phyloP scores from a whole-genome alignment of 2,329 filamentous ascomycete species.

The Cercospora janseana region DNA sequence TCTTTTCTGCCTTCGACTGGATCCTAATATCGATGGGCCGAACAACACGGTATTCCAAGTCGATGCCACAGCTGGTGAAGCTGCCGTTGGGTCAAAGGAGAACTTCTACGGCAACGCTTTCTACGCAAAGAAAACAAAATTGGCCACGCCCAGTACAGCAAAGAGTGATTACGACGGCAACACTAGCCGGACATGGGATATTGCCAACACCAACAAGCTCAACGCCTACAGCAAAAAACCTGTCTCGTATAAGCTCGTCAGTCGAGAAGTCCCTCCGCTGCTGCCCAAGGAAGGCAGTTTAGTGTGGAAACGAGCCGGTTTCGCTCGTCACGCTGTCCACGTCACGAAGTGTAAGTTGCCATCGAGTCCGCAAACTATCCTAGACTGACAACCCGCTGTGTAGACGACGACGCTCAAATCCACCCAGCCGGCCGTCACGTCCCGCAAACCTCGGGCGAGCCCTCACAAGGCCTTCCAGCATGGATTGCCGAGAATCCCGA shows the following conservation, averaged over 20 bases:
- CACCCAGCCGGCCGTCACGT: conserved; percentile 85
- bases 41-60: conserved; percentile 83
- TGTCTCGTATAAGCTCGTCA: conserved; percentile 83
- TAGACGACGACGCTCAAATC: conserved; percentile 76
- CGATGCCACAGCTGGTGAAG: conserved; percentile 69
- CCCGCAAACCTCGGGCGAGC: conserved; percentile 80
- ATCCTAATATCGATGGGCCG: conserved; percentile 82
- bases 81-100: conserved; percentile 72
- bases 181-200: conserved; percentile 84
- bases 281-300: conserved; percentile 77
- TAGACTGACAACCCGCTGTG: not conserved
- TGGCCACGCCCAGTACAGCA: conserved; percentile 65
- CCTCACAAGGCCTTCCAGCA: conserved; percentile 67
- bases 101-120: conserved; percentile 92
- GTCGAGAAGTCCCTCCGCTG: conserved; percentile 73
- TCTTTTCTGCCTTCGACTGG: conserved; percentile 84
- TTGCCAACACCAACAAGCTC: conserved; percentile 78
- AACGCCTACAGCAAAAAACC: conserved; percentile 85
- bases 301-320: conserved; percentile 87
- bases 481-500: conserved; percentile 71
- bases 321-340: conserved; percentile 81
- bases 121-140: conserved; percentile 78
- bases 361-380: not conserved
- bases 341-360: conserved; percentile 75
- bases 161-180: conserved; percentile 77